Evolutionary conservation across 2,329 filamentous ascomycete genomes (phyloP), one percentile per base, ranked within the genome.

Genomic region (Penicillium frequentans): DNA sequence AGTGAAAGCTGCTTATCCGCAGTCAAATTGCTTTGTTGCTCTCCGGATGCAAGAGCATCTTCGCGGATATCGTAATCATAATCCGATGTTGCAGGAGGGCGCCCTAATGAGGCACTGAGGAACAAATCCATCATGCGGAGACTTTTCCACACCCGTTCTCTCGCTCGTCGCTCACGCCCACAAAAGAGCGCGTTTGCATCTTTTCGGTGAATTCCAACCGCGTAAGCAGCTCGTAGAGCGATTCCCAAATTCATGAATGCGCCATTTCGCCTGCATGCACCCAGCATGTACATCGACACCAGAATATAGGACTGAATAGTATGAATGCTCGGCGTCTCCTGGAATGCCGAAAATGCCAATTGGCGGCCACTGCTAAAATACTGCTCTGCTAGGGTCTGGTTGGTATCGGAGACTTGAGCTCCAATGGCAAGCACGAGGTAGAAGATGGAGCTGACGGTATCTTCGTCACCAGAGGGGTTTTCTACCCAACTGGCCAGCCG

Each of bases 131-230:
- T 74, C 52, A 82, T 77, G 2, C 81, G 76, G 5, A 83, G 68
- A 60, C 79, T 82, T 64, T 80, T 82, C 81, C 81, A 83, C 21
- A 82, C 78, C 3, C 79, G 75, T 59, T 82, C 79, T 54, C 81
- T 70, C 5, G 77, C 73, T 27, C 70, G 63, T 50, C 74, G 71
- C 45, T 78, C 75, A 2, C 74, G 66, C 1, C 66, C 64, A 29
- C 79, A 79, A 59, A 81, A 82, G 1, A 80, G 73, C 27, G 78
- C 78, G 56, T 81, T 82, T 13, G 81, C 79, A 63, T 82, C 81
- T 27, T 77, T 81, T 5, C 81, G 70, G 61, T 83, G 81, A 23
- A 83, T 71, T 1, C 81, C 81, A 24, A 83, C 77, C 1, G 81
- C 79, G 59, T 82, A 83, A 1, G 80, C 79, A 13, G 80, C 79